phyloP scores from a whole-genome alignment of 2,329 filamentous ascomycete species.

The Chaetoscypha palmicola region DNA sequence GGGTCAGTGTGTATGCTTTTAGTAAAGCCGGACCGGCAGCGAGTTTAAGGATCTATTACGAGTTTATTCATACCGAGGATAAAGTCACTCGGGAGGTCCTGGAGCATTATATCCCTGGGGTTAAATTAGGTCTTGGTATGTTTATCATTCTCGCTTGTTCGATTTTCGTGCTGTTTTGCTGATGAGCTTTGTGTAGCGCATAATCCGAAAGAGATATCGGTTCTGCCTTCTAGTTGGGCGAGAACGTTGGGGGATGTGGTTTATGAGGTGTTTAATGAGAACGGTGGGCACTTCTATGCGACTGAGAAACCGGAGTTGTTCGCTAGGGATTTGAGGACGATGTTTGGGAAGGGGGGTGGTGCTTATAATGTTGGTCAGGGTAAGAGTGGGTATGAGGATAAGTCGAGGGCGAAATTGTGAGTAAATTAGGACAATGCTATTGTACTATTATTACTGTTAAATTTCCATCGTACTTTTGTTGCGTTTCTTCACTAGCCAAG shows the following conservation, averaged over 20 bases:
- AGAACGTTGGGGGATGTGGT: constrained; percentile 55
- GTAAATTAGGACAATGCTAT: no score
- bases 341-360: constrained; percentile 49
- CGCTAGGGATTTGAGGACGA: constrained; percentile 45
- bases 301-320: constrained; percentile 50
- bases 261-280: constrained; percentile 38
- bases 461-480: no score
- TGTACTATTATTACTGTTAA: no score
- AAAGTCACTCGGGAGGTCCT: constrained; percentile 26
- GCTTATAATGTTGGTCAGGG: constrained; percentile 32
- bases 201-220: constrained; percentile 52
- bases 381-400: constrained; percentile 26
- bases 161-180: no score
- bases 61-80: constrained; percentile 41
- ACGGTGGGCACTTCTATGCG: constrained; percentile 52
- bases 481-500: no score
- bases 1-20: constrained; percentile 69
- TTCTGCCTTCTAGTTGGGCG: constrained; percentile 49
- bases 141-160: no score
- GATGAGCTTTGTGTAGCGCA: constrained; percentile 31
- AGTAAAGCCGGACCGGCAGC: constrained; percentile 62
- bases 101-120: constrained; percentile 16
- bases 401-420: not conserved
- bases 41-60: constrained; percentile 66
- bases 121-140: constrained; percentile 41